Base-by-base conservation (phyloP, 2,329 filamentous ascomycete species). In the Celoporthe dispersa region DNA sequence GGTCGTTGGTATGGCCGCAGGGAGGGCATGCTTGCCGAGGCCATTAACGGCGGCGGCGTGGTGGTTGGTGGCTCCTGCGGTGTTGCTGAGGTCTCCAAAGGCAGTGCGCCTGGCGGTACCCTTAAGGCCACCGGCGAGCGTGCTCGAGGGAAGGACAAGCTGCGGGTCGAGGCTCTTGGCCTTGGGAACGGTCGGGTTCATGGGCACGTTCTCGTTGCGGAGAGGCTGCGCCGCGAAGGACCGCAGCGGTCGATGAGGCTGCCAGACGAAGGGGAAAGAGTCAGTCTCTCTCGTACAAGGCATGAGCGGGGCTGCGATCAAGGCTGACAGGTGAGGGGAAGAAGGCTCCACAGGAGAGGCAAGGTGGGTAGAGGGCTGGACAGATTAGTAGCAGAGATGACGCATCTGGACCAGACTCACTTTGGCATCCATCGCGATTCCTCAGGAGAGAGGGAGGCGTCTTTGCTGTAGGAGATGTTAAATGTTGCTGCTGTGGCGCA, bases 71-170 rank as follows among this genome's bases (percentile, higher is more conserved):
- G 79, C 78, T 72, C 82, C 81, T 55, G 84, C 77, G 61, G 86
- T 90, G 77, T 94, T 95, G 84, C 92, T 96, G 72, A 96, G 87
- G 78, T 97, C 94, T 64, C 88, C 92, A 80, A 97, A 94, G 16
- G 90, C 93, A 72, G 90, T 90, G 74, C 94, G 90, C 83, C 94
- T 96, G 68, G 90, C 85, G 69, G 88, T 85, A 67, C 86, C 85
- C 80, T 91, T 93, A 73, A 90, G 80, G 53, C 84, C 85, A 64
- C 84, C 85, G 72, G 85, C 83, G 71, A 85, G 78, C 74, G 84
- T 84, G 62, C 74, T 74, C 77, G 83, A 75, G 9, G 64, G 64
- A 14, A 66, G 39, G 12, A 19, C 53, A 35, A 31, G 44, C 65
- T 70, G 70, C 8, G 64, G n/a, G 12, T 57, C 61, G 51, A 51